Conservation (phyloP, 1,139 yeast species). For the Pneumocystis canis region DNA sequence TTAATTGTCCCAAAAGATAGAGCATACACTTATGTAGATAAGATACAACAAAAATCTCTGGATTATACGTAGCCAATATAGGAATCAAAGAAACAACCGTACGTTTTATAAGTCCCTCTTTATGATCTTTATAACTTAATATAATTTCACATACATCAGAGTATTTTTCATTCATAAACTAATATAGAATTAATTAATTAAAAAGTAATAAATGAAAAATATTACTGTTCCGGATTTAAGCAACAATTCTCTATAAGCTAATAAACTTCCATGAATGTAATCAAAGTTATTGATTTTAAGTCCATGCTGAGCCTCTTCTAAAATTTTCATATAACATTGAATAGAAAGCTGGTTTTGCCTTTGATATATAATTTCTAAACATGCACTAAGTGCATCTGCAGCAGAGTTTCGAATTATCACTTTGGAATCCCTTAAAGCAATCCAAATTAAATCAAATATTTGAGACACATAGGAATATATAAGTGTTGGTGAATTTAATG, state of each 20-base stretch:
- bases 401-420: constrained; percentile 66
- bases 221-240: constrained; percentile 38
- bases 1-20: constrained; percentile 64
- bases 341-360: constrained; percentile 60
- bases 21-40: constrained; percentile 69
- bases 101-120: constrained; percentile 57
- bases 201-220: neutral
- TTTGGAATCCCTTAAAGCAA: constrained; percentile 68
- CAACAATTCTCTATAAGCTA: constrained; percentile 72
- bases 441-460: constrained; percentile 73
- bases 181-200: neutral
- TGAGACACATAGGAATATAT: constrained; percentile 65
- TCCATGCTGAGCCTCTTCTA: constrained; percentile 46
- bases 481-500: constrained; percentile 75
- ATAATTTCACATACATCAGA: constrained; percentile 67
- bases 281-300: constrained; percentile 41
- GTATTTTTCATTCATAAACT: constrained; percentile 53
- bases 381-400: constrained; percentile 63
- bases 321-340: constrained; percentile 59
- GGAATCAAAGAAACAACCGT: constrained; percentile 78
- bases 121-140: constrained; percentile 62
- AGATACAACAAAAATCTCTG: constrained; percentile 61
- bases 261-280: constrained; percentile 67
- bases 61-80: constrained; percentile 62
- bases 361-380: constrained; percentile 62